Evolutionary conservation across 192 early-diverging fungal species (phyloP), one percentile per base, ranked within the genome.

Genomic region (Jimgerdemannia flammicorona): DNA sequence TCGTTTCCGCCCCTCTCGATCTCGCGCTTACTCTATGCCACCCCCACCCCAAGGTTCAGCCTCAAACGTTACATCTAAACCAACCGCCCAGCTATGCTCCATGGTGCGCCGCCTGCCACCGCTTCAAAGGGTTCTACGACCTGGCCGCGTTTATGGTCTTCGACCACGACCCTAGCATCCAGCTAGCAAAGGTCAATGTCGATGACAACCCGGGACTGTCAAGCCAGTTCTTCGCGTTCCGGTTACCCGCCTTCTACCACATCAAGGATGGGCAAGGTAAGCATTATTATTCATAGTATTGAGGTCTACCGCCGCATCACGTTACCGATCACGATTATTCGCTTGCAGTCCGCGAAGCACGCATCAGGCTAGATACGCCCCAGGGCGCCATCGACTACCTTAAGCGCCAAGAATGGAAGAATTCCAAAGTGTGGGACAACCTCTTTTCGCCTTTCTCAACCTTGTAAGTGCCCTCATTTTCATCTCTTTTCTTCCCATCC

Each of bases 231-330:
- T 80, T 80, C 74, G 72, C 76, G 44, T 67, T 75, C 54, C 72
- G 79, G 29, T 49, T 80, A 18, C 79, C 79, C 44, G 74, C 79
- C 43, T 40, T 80, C 69, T 75, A 73, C 19, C 79, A 80, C 71
- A 80, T 80, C 43, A 80, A 76, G 69, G 64, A 80, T 41, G 66
- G 74, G 69, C 44, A 80, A 71, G 79, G 79, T 80, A 77, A 70
- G 66, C 19, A 10, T 59, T 6, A 10, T 59, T 59, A 59, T 59
- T 59, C 14, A 14, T 59, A 10, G 0, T 10, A 59, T 59, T 59
- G 49, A 59, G 14, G 29, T 29, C 29, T 29, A 29, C 29, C 29
- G 29, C 29, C 29, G 29, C 29, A 29, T 29, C 29, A 29, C 29
- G 29, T 29, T 29, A 29, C 29, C 2, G 49, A 59, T 59, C 49